Conservation (phyloP, 1,284 basidiomycete genomes). For the Lentinula novae-zelandiae region DNA sequence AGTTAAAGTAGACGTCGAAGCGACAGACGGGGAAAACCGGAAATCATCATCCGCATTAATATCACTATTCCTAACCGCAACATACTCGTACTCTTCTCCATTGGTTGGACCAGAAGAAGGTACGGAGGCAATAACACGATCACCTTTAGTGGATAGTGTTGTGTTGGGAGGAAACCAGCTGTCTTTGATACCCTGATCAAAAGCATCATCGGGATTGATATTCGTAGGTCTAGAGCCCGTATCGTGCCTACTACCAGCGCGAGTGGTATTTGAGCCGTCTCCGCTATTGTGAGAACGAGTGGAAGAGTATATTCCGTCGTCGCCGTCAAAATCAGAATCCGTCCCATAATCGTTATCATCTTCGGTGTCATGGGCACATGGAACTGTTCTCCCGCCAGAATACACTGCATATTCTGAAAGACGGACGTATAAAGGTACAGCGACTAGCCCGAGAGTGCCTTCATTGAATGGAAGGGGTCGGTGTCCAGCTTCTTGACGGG, state of each 20-base stretch:
- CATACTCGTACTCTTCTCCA: constrained; percentile 8
- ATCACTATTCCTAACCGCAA: background rate
- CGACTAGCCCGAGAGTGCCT: constrained; percentile 30
- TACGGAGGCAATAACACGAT: constrained; percentile 7
- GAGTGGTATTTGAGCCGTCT: background rate
- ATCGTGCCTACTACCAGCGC: background rate
- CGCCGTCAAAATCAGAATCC: background rate
- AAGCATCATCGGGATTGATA: background rate
- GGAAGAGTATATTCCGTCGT: background rate
- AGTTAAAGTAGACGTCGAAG: too few species aligned
- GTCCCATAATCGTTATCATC: background rate
- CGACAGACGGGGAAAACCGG: too few species aligned
- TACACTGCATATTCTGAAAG: constrained; percentile 54
- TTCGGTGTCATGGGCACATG: constrained; percentile 12
- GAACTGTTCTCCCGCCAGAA: constrained; percentile 32
- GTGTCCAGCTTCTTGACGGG: background rate
- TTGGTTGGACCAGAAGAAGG: background rate
- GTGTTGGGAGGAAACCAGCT: constrained; percentile 13
- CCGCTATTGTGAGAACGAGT: background rate
- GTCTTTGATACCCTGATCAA: constrained; percentile 14
- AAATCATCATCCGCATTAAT: background rate
- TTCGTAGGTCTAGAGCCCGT: background rate
- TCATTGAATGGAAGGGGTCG: constrained; percentile 29
- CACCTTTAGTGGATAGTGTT: background rate
- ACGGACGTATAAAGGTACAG: constrained; percentile 49